phyloP scores from a whole-genome alignment of 169 alveolate species.

The Plasmodium adleri region DNA sequence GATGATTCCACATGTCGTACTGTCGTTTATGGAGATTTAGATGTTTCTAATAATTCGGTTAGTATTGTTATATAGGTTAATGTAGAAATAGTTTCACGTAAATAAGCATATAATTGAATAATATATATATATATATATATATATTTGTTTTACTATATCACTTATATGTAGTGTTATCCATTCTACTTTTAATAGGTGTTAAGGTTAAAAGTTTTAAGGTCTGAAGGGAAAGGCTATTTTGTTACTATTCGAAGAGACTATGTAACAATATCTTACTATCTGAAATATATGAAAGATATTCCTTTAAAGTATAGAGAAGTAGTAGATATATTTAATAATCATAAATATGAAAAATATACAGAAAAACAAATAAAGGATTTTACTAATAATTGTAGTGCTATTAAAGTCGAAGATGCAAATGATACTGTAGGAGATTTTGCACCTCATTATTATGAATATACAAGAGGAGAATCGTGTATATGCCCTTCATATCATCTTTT shows the following conservation, averaged over 20 bases:
- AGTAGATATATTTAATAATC: slow-evolving; percentile 50
- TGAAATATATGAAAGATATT: slow-evolving; percentile 64
- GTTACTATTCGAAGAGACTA: slow-evolving; percentile 73
- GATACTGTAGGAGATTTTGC: slow-evolving; percentile 33
- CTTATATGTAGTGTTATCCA: neutral
- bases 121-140: slow-evolving; percentile 6
- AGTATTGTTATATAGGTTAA: neutral
- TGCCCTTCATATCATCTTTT: slow-evolving; percentile 55
- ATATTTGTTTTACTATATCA: neutral
- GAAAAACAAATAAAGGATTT: slow-evolving; percentile 16
- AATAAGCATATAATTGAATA: neutral
- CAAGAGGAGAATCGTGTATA: slow-evolving; percentile 57
- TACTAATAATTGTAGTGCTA: slow-evolving; percentile 26
- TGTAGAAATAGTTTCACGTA: neutral
- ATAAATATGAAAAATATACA: slow-evolving; percentile 32
- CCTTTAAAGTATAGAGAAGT: slow-evolving; percentile 68
- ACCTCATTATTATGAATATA: slow-evolving; percentile 61
- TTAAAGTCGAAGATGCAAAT: slow-evolving; percentile 51
- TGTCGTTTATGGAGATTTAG: slow-evolving; percentile 52
- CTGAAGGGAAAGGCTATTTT: slow-evolving; percentile 69
- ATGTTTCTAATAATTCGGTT: slow-evolving; percentile 74
- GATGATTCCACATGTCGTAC: slow-evolving; percentile 66
- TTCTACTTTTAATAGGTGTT: slow-evolving; percentile 18
- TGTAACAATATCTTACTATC: slow-evolving; percentile 43
- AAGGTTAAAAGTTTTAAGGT: slow-evolving; percentile 40